Evolutionary conservation across 192 early-diverging fungal genomes (phyloP).

Genomic region (Entrophospora sp.): DNA sequence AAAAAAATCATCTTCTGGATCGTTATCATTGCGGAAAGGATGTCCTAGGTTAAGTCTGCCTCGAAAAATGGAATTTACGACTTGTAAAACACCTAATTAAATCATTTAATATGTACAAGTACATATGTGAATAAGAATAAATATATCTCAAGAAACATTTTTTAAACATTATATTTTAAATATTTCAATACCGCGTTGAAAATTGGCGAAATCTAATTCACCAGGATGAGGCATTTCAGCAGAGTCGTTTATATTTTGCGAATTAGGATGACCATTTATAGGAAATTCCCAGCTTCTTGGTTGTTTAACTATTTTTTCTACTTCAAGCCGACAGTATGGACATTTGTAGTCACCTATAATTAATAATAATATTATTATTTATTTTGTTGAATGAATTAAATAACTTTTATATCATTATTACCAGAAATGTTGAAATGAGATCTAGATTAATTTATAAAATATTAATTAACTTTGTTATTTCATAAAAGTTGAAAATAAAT

Average conservation of each 20-base stretch:
- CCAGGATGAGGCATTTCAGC: conserved; percentile 4
- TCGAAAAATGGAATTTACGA: conserved; percentile 1
- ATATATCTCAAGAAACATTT: too few relatives aligned
- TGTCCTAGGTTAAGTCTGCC: conserved; percentile 11
- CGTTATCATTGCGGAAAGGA: conserved; percentile 8
- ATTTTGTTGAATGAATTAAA: neutral
- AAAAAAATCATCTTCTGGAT: conserved; percentile 1
- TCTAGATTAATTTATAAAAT: neutral
- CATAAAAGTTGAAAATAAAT: neutral
- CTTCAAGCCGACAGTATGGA: conserved; percentile 9
- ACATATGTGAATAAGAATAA: too few relatives aligned
- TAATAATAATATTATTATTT: neutral
- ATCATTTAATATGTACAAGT: too few relatives aligned
- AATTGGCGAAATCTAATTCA: conserved; percentile 11
- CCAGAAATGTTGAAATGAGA: conserved; percentile 7
- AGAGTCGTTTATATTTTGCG: neutral
- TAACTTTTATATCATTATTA: too few relatives aligned
- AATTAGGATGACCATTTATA: neutral
- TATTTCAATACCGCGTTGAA: conserved; percentile 5
- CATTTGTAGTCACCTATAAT: conserved; percentile 12
- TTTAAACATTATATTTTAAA: neutral
- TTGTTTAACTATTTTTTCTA: neutral
- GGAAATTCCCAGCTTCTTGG: conserved; percentile 6
- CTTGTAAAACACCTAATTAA: conserved; percentile 11
- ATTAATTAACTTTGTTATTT: neutral